phyloP scores from a whole-genome alignment of 2,329 filamentous ascomycete genomes.

The Dactylellina sp. region DNA sequence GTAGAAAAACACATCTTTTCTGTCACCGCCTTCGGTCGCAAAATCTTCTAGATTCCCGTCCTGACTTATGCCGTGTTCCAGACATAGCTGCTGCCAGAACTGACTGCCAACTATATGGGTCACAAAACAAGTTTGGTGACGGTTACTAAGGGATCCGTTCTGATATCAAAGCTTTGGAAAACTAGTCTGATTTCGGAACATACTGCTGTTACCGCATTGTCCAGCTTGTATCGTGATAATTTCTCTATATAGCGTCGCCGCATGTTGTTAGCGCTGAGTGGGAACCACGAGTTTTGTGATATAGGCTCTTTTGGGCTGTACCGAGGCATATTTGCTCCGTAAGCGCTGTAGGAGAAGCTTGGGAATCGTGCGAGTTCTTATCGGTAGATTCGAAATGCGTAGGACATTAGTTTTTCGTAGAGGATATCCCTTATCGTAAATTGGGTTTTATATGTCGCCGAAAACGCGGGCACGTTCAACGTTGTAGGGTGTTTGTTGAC shows the following conservation, averaged over 20 bases:
- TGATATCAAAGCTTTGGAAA: neutral
- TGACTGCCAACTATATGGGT: conserved; percentile 81
- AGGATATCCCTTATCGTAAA: neutral
- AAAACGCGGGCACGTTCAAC: conserved; percentile 24
- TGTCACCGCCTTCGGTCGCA: conserved; percentile 95
- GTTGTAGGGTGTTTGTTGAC: conserved; percentile 44
- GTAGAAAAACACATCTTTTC: conserved; percentile 99
- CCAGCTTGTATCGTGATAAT: conserved; percentile 99
- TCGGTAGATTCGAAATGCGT: neutral
- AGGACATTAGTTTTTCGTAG: neutral
- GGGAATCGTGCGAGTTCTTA: neutral
- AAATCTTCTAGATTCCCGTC: conserved; percentile 98
- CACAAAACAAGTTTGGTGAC: neutral
- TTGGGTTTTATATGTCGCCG: neutral
- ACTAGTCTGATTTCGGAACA: conserved; percentile 66
- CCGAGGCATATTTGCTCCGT: conserved; percentile 32
- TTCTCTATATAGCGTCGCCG: conserved; percentile 73
- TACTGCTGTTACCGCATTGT: conserved; percentile 99
- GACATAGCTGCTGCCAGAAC: conserved; percentile 98
- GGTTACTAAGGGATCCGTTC: conserved; percentile 1
- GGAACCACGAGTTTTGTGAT: conserved; percentile 1
- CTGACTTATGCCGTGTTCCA: conserved; percentile 97
- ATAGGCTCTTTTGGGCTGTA: conserved; percentile 6
- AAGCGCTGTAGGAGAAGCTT: neutral
- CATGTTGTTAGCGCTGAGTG: conserved; percentile 22